Base-by-base conservation (phyloP, 441 rosid genomes). In the Adansonia rubrostipa region DNA sequence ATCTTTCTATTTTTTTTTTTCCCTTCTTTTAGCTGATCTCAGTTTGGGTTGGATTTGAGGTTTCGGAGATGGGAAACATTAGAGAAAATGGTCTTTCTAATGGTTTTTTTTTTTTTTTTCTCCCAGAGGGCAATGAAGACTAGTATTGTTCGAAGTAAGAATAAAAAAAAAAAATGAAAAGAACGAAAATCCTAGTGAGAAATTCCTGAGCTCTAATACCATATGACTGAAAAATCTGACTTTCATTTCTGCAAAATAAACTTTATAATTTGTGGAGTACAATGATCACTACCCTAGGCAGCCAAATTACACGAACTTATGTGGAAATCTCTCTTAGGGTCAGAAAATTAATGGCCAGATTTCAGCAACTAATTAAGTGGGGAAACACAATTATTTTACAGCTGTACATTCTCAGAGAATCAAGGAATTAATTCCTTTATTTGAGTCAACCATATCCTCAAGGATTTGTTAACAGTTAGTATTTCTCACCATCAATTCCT, bases 401-500 rank as follows among this genome's bases (percentile, higher is more conserved):
- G 53, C 33, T 67, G 9, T 45, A 67, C 33, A 44, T 17, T 67
- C 28, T 67, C 20, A 10, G 50, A 65, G 19, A 65, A 40, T 65
- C 45, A 36, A 65, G 48, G 47, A n/a, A 14, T 40, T 42, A 65
- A 65, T 40, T 65, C 48, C 17, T 65, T 65, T 7, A n/a, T 65
- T 65, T 2, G 13, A n/a, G 50, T 65, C 48, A 65, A 20, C 11
- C 8, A 56, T n/a, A 17, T 56, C 61, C 61, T 56, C 24, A 56
- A 56, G 61, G 61, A 56, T 56, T 56, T 56, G 61, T 65, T 50
- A 65, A 45, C 71, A 15, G 15, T 63, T 63, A 33, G 68, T 15
- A 73, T 64, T 28, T 72, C 74, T 80, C 51, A 81, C 72, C 58
- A 67, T 78, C 61, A 48, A 76, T 70, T 47, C 10, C 74, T 64